Evolutionary conservation across 306 rosid genomes (phyloP).

Genomic region (Spatholobus suberectus): DNA sequence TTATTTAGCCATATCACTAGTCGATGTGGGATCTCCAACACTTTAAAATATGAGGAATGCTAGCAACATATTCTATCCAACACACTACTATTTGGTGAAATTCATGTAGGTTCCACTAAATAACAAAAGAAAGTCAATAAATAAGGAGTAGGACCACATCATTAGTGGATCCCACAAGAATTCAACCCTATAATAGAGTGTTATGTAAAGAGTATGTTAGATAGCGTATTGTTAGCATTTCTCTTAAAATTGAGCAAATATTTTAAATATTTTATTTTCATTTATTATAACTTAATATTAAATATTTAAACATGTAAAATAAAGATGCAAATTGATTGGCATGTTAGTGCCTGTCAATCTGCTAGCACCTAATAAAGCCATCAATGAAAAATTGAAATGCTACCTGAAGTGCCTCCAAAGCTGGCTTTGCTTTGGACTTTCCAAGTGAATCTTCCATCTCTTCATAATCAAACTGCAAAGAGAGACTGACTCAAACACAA

Average conservation of each 20-base stretch:
- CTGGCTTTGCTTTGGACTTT: slow-evolving; percentile 74
- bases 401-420: slow-evolving; percentile 88
- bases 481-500: slow-evolving; percentile 44
- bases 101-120: background rate
- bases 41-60: background rate
- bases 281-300: slow-evolving; percentile 3
- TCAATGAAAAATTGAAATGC: slow-evolving; percentile 23
- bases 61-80: background rate
- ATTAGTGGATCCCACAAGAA: no score
- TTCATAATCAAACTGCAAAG: slow-evolving; percentile 65
- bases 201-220: background rate
- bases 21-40: no score
- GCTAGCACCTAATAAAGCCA: background rate
- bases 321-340: no score
- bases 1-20: no score
- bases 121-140: no score
- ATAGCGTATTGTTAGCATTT: background rate
- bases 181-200: background rate
- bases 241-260: background rate
- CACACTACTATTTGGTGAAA: background rate
- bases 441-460: slow-evolving; percentile 57
- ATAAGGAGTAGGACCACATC: no score
- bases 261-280: background rate
- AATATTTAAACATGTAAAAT: no score
- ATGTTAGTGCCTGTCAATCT: background rate